Evolutionary conservation across 1,139 yeast genomes (phyloP), one percentile per base, ranked within the genome.

Genomic region (Tardiomyces blankii): DNA sequence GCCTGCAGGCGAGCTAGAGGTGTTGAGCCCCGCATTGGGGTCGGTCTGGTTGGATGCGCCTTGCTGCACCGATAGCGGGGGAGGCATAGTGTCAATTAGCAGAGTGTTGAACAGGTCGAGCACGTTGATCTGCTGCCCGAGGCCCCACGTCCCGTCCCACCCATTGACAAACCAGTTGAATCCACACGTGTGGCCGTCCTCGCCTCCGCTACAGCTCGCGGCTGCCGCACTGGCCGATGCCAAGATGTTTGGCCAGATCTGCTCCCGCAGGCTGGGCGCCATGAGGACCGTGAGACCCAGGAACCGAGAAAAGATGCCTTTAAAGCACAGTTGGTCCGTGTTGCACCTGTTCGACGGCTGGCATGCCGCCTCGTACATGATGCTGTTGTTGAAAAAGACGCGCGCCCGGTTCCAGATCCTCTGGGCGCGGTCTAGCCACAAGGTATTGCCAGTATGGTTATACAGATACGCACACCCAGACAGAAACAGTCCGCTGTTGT

Each of bases 51-150:
- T 14, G 19, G 39, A 35, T 6, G 39, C 39, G 21, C 39, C 39
- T 16, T 35, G 39, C 13, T 35, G 11, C 19, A 35, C 19, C 18
- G 39, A 14, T 3, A 35, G 39, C 2, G 80, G 78, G 0, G 69
- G 68, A 1, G 66, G 65, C 42, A 62, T 60, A 3, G 63, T 53
- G 45, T 60, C 59, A 14, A 69, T 63, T 35, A 77, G 57, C 44
- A 75, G 54, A 40, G 69, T 62, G 54, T 72, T 75, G 41, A 85
- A 73, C n/a, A 76, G 75, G 57, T 83, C 94, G 49, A 85, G 67
- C 0, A 94, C 89, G 46, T 75, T 69, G 73, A 82, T 77, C 60
- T 85, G 89, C 61, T 85, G 91, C 38, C 94, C 94, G 19, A 85
- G 67, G 5, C 94, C 93, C 58, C 73, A 82, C 40, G 60, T 57